Evolutionary conservation across 2,329 filamentous ascomycete genomes (phyloP).

Genomic region (Alternaria sp.): DNA sequence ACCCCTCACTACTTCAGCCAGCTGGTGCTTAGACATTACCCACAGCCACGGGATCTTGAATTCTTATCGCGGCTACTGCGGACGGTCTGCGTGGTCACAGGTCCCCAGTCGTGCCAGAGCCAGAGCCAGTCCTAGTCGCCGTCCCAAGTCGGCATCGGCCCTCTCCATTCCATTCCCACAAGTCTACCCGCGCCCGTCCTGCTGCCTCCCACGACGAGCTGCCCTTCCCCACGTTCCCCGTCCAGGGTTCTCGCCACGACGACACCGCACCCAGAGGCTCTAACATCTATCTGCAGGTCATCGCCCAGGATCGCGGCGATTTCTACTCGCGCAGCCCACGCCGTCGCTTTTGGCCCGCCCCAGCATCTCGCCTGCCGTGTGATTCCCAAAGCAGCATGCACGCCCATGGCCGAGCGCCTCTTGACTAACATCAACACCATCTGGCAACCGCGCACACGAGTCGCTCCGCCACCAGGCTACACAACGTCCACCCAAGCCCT

Average conservation of each 20-base stretch:
- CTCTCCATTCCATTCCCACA: constrained; percentile 11
- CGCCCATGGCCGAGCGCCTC: constrained; percentile 22
- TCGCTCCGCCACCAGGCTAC: constrained; percentile 22
- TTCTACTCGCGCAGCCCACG: neutral
- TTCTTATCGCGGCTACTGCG: constrained; percentile 43
- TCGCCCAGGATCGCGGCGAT: constrained; percentile 12
- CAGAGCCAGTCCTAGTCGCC: neutral
- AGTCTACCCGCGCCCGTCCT: constrained; percentile 16
- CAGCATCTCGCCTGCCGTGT: constrained; percentile 13
- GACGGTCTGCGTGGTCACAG: constrained; percentile 15
- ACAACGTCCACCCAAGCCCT: constrained; percentile 21
- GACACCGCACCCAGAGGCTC: neutral
- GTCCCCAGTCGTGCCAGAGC: neutral
- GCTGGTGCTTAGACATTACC: constrained; percentile 12
- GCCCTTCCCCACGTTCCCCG: constrained; percentile 22
- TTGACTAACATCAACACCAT: constrained; percentile 21
- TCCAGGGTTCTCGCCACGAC: constrained; percentile 21
- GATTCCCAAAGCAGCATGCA: constrained; percentile 27
- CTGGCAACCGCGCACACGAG: constrained; percentile 22
- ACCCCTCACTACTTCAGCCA: constrained; percentile 19
- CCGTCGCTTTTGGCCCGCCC: neutral
- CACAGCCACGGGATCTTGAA: constrained; percentile 12
- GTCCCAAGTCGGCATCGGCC: constrained; percentile 6
- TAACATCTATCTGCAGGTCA: constrained; percentile 19
- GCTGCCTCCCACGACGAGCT: constrained; percentile 17